Evolutionary conservation across 805 yeast species (phyloP), one percentile per base, ranked within the genome.

Genomic region (Zygoascus tannicola): DNA sequence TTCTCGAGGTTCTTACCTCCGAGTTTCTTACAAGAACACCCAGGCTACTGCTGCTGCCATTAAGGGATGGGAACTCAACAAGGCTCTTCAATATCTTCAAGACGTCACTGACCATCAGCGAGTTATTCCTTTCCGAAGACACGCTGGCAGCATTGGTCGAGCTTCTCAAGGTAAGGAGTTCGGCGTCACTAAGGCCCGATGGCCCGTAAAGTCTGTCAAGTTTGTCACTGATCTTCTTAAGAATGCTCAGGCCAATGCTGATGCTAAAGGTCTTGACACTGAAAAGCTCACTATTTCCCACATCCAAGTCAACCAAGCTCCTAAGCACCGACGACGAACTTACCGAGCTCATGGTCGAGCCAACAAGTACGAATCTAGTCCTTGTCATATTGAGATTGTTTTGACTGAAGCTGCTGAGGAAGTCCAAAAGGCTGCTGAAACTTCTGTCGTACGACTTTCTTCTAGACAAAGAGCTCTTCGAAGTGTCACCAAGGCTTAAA

Each of bases 291-390:
- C 82, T 75, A 80, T 92, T 67, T 81, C 94, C 62, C 97, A 92
- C 85, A 90, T 92, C 70, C 98, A 92, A 80, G 98, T 90, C 68
- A 92, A 92, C 94, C 95, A 87, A 73, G 98, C 98, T 66, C 98
- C 99, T 76, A 87, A 87, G 78, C 94, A 86, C 78, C 92, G 97
- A 81, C 90, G 99, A 80, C 87, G 99, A 79, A 92, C 98, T 68
- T 92, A 78, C 95, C 88, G 99, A 83, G 99, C 99, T 66, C 97
- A 90, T 83, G 99, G 99, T 85, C 92, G 98, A 83, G 85, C 87
- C 71, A 92, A 90, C 77, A 95, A 96, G 66, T 92, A 87, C 92
- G 94, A 87, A 78, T 85, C 97, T 52, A 78, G 88, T 65, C 98
- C 98, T 70, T 88, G 94, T 66, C 99, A 92, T 85, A 90, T 92